Evolutionary conservation across 768 basidiomycete species (phyloP).

Genomic region (Nidularia sp.): DNA sequence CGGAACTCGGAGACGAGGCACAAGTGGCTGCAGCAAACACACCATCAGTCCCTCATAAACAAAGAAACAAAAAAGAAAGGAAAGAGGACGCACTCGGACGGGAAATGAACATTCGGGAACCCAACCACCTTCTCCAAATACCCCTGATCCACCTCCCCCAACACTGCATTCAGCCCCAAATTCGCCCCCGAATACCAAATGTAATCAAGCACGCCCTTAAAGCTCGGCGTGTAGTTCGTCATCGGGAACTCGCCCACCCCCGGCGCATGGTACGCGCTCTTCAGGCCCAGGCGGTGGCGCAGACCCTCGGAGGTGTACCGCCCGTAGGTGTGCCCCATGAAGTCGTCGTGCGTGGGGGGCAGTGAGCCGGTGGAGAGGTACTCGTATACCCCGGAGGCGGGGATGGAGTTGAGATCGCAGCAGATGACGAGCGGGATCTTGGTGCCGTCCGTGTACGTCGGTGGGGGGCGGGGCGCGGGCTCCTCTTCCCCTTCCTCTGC

Average conservation of each 20-base stretch:
- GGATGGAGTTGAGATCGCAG: slow-evolving; percentile 95
- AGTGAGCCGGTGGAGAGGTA: slow-evolving; percentile 73
- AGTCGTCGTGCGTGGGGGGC: slow-evolving; percentile 80
- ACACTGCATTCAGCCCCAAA: slow-evolving; percentile 73
- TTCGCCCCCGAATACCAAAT: slow-evolving; percentile 84
- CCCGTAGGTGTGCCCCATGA: slow-evolving; percentile 89
- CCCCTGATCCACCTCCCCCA: slow-evolving; percentile 79
- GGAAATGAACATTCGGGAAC: slow-evolving; percentile 96
- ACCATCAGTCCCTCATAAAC: background rate
- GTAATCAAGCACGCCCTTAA: slow-evolving; percentile 87
- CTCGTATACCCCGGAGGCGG: slow-evolving; percentile 87
- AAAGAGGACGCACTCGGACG: slow-evolving; percentile 77
- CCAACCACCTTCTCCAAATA: slow-evolving; percentile 92
- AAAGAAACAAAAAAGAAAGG: background rate
- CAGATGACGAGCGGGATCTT: slow-evolving; percentile 91
- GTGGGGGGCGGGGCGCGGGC: slow-evolving; percentile 43
- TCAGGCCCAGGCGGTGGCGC: slow-evolving; percentile 73
- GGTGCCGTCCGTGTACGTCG: slow-evolving; percentile 74
- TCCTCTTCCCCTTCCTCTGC: slow-evolving; percentile 1
- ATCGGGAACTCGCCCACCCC: slow-evolving; percentile 49
- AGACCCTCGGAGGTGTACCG: slow-evolving; percentile 89
- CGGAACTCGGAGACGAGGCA: slow-evolving; percentile 73
- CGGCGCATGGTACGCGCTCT: slow-evolving; percentile 72
- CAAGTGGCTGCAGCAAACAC: slow-evolving; percentile 51
- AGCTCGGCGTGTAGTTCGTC: slow-evolving; percentile 90